These are phyloP conservation scores for Fusarium sp. DNA, from an alignment of 2,329 filamentous ascomycete species.

Conservation along the genomic window DNA sequence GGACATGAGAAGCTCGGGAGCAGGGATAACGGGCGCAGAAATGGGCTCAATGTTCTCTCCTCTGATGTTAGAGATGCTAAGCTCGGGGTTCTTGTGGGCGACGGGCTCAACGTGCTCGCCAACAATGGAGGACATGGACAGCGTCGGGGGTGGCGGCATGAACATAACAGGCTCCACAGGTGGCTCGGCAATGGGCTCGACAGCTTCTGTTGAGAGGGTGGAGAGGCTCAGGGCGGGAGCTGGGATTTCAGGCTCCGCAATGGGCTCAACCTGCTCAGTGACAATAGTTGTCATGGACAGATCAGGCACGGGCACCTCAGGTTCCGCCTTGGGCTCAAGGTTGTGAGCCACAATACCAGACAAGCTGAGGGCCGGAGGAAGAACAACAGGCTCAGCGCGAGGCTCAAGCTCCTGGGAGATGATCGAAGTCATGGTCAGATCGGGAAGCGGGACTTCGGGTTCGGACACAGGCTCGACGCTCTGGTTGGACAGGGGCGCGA, in stretches of 20 bases:
- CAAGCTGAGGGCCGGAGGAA: slow-evolving; percentile 39
- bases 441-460: slow-evolving; percentile 48
- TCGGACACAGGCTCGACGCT: slow-evolving; percentile 58
- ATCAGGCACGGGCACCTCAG: slow-evolving; percentile 41
- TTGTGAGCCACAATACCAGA: slow-evolving; percentile 46
- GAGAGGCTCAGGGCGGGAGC: slow-evolving; percentile 46
- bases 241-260: slow-evolving; percentile 34
- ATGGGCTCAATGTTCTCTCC: slow-evolving; percentile 47
- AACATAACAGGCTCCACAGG: slow-evolving; percentile 45
- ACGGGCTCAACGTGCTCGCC: slow-evolving; percentile 49
- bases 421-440: slow-evolving; percentile 48
- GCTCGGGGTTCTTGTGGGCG: slow-evolving; percentile 26
- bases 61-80: slow-evolving; percentile 40
- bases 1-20: slow-evolving; percentile 37
- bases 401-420: slow-evolving; percentile 49
- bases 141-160: slow-evolving; percentile 32
- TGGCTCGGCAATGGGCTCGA: slow-evolving; percentile 39
- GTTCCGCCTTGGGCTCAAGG: slow-evolving; percentile 48
- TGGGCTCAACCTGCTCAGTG: slow-evolving; percentile 46
- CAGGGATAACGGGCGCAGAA: slow-evolving; percentile 13
- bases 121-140: slow-evolving; percentile 36
- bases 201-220: slow-evolving; percentile 18
- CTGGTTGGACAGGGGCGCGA: slow-evolving; percentile 54
- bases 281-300: slow-evolving; percentile 53
- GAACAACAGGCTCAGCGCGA: slow-evolving; percentile 43